phyloP scores from a whole-genome alignment of 495 filamentous ascomycete genomes.

The Neurospora tetraspora region DNA sequence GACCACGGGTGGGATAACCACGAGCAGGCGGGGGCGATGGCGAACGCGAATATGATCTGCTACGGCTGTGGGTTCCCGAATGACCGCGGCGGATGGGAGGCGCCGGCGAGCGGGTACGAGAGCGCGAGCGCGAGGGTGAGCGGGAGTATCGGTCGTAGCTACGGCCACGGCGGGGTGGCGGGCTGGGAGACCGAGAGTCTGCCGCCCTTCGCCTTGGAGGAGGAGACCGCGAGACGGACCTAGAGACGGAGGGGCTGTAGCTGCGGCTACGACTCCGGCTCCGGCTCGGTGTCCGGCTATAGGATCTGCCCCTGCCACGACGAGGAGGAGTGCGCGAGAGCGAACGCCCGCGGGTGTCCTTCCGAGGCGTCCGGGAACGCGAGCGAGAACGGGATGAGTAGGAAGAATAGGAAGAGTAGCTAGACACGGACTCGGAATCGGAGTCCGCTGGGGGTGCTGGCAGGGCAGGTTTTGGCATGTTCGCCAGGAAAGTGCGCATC shows the following conservation, averaged over 20 bases:
- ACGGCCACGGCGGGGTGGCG: slow-evolving; percentile 11
- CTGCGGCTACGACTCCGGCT: slow-evolving; percentile 10
- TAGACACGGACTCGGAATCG: slow-evolving; percentile 54
- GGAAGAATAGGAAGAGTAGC: slow-evolving; percentile 57
- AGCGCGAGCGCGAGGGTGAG: slow-evolving; percentile 9
- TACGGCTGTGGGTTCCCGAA: slow-evolving; percentile 9
- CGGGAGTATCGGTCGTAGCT: slow-evolving; percentile 16
- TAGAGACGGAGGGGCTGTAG: slow-evolving; percentile 20
- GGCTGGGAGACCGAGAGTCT: slow-evolving; percentile 24
- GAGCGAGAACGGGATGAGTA: slow-evolving; percentile 38
- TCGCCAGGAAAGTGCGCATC: slow-evolving; percentile 85
- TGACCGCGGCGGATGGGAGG: not conserved
- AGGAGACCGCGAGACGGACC: slow-evolving; percentile 22
- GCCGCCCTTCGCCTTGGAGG: slow-evolving; percentile 16
- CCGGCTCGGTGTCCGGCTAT: slow-evolving; percentile 16
- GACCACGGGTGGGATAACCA: not conserved
- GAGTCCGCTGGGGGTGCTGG: slow-evolving; percentile 55
- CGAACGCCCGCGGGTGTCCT: slow-evolving; percentile 17
- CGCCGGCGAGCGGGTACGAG: slow-evolving; percentile 1
- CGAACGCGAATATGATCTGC: slow-evolving; percentile 11
- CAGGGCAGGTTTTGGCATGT: slow-evolving; percentile 65
- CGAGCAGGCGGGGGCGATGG: not conserved
- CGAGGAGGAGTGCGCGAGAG: slow-evolving; percentile 31
- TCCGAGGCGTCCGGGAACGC: slow-evolving; percentile 28
- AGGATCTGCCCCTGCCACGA: slow-evolving; percentile 25